Base-by-base conservation (phyloP, 2,329 filamentous ascomycete genomes). In the Penicillium olsonii region DNA sequence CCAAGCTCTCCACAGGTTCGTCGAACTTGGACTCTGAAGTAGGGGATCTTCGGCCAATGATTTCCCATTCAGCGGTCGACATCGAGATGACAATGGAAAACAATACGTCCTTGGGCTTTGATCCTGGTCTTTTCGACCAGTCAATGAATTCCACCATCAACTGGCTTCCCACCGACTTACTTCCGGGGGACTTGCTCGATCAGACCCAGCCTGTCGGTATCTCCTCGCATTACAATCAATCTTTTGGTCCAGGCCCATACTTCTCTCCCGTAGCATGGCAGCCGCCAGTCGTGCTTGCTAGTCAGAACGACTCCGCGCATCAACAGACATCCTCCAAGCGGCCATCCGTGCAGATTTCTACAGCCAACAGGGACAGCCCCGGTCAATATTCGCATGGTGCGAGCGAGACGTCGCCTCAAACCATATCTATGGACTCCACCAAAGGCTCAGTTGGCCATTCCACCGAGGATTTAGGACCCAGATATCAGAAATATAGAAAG, bases 161-260 rank as follows among this genome's bases (percentile, higher is more conserved):
- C 39, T 73, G 70, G 70, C 59, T 72, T 5, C 65, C 68, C 7
- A 61, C 64, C 5, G 64, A 68, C 35, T 46, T 67, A 15, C 59
- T 65, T 9, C 50, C 59, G n/a, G 54, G 55, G 27, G 31, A 57
- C 15, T 17, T 54, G 3, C 48, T 44, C 42, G 48, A 58, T 19
- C 50, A 55, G 6, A 24, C 52, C 12, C 53, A 57, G 22, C 38
- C 47, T 5, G 24, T 55, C 11, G 42, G 45, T 22, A 18, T 50
- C 9, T 33, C 57, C 38, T 54, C 60, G 6, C 58, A 61, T 17
- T 52, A 55, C 22, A 46, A 52, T 17, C 60, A 63, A 37, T 33
- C 57, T 37, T 41, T 50, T 7, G 43, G 48, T 20, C 40, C 56
- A 22, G 57, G 62, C 24, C 50, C 38, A 7, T 59, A 58, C 26